These are phyloP conservation scores for Yamadazyma oceani DNA, from an alignment of 1,139 yeast genomes.

Conservation along the genomic window DNA sequence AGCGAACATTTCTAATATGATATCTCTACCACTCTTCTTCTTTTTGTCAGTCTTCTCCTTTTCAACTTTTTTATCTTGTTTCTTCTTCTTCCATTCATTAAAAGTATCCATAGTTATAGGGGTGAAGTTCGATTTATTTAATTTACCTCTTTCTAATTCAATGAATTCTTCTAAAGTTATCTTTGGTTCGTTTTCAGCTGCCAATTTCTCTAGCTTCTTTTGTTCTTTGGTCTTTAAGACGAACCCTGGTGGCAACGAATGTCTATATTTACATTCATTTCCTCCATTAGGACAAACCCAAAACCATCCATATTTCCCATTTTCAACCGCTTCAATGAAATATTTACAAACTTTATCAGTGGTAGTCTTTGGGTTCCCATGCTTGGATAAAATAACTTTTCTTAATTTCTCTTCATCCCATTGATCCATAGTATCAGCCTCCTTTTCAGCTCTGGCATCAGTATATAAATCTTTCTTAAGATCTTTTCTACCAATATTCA, in stretches of 20 bases:
- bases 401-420: slow-evolving; percentile 98
- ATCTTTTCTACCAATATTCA: slow-evolving; percentile 81
- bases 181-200: slow-evolving; percentile 82
- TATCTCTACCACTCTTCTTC: slow-evolving; percentile 74
- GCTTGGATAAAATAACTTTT: slow-evolving; percentile 83
- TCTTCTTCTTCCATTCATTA: slow-evolving; percentile 77
- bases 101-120: slow-evolving; percentile 89
- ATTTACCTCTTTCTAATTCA: slow-evolving; percentile 86
- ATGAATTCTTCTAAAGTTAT: slow-evolving; percentile 94
- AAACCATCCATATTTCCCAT: slow-evolving; percentile 98
- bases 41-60: slow-evolving; percentile 52
- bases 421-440: slow-evolving; percentile 85
- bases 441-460: slow-evolving; percentile 77
- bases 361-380: slow-evolving; percentile 91
- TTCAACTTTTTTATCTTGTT: slow-evolving; percentile 60
- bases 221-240: slow-evolving; percentile 96
- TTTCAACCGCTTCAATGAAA: slow-evolving; percentile 96
- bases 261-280: slow-evolving; percentile 88
- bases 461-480: slow-evolving; percentile 90
- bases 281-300: slow-evolving; percentile 98
- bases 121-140: slow-evolving; percentile 76
- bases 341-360: slow-evolving; percentile 93
- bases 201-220: slow-evolving; percentile 82
- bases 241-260: slow-evolving; percentile 96
- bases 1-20: slow-evolving; percentile 70